Evolutionary conservation across 352 stramenopile species (phyloP), one percentile per base, ranked within the genome.

Genomic region (Globisporangium emineosum): DNA sequence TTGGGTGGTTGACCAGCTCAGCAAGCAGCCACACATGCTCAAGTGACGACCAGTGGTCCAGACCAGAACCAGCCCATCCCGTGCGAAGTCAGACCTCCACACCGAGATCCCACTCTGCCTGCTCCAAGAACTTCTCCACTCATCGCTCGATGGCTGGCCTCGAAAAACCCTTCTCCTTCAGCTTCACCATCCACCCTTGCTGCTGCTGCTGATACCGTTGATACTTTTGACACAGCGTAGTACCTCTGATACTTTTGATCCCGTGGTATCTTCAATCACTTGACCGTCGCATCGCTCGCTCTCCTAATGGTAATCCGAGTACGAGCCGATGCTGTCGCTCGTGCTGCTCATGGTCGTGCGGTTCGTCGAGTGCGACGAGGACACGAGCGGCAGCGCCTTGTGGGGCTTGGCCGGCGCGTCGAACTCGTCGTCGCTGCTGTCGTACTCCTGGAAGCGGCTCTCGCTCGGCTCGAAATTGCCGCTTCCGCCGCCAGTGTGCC

Each of bases 301-400:
- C 19, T 13, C 19, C 21, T 57, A 64, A 7, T 23, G 50, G 21
- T 68, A 68, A 33, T 68, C 62, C 54, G 53, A 68, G 23, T 57
- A 68, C 33, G 54, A 63, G 30, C 54, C 54, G 23, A 68, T 19
- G 35, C 56, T 57, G 35, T 63, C 56, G 54, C 56, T 63, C 32
- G 62, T 57, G 33, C 62, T 68, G 42, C 62, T 68, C 47, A 68
- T 56, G 43, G 62, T 68, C 62, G 62, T 68, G 30, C 62, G 53
- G 37, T n/a, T 43, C 47, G 62, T 68, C 19, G 62, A 63, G 7
- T 57, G 47, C 33, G 62, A 63, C 5, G 50, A 52, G 29, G 57
- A 51, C 32, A 37, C 42, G 12, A 40, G 32, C 29, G 51, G 51
- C 25, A 49, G 33, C 37, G 43, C 32, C 19, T 55, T 43, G 37